These are phyloP conservation scores for Calonectria pseudoreteaudii DNA, from an alignment of 2,329 filamentous ascomycete genomes.

Conservation along the genomic window DNA sequence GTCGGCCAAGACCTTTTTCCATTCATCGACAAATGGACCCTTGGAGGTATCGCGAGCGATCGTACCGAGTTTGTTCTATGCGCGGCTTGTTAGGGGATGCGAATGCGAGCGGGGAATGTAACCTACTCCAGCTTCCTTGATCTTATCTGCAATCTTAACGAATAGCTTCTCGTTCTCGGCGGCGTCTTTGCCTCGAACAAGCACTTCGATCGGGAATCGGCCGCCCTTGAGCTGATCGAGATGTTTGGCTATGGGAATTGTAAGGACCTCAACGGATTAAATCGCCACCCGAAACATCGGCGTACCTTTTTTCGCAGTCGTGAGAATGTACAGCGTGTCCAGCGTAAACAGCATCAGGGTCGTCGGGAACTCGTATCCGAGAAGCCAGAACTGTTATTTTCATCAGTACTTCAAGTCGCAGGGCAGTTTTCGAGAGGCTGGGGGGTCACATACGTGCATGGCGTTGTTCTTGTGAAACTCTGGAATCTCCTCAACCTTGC, in stretches of 20 bases:
- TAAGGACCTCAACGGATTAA: constrained; percentile 45
- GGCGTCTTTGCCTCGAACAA: constrained; percentile 91
- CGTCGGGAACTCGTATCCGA: constrained; percentile 98
- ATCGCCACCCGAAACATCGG: neutral
- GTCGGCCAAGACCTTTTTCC: constrained; percentile 85
- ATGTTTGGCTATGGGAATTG: constrained; percentile 78
- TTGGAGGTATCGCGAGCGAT: constrained; percentile 85
- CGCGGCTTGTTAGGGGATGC: constrained; percentile 23
- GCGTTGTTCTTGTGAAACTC: constrained; percentile 97
- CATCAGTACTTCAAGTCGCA: constrained; percentile 31
- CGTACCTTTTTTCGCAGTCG: constrained; percentile 95
- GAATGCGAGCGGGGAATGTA: constrained; percentile 5
- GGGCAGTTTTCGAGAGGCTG: neutral
- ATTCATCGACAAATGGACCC: constrained; percentile 95
- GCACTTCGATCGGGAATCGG: constrained; percentile 90
- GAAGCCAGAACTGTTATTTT: constrained; percentile 85
- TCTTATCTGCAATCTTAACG: constrained; percentile 82
- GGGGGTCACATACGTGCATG: constrained; percentile 78
- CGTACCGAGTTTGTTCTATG: constrained; percentile 88
- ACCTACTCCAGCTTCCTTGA: constrained; percentile 88
- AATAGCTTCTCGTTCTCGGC: constrained; percentile 94
- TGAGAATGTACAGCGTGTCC: constrained; percentile 91
- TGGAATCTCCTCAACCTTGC: constrained; percentile 90
- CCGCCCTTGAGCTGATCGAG: constrained; percentile 92
- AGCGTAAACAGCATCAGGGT: constrained; percentile 93